A percentile compares a stretch with the other conserved stretches of the same genome.
phyloP scores from a whole-genome alignment of 495 filamentous ascomycete species.

The Tetracladium marchalianum region DNA sequence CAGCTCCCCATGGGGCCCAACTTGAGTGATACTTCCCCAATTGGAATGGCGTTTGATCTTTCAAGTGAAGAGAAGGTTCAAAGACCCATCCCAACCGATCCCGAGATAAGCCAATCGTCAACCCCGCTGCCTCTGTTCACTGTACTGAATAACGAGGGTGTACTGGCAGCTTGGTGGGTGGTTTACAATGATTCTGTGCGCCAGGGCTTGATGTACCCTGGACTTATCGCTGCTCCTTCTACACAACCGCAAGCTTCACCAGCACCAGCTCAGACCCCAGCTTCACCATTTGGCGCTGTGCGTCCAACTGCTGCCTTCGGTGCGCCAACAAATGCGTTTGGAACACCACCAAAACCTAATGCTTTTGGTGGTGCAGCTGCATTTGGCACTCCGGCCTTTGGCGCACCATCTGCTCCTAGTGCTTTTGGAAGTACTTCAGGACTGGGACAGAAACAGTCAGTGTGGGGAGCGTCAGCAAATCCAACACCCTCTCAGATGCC shows the following conservation, averaged over 20 bases:
- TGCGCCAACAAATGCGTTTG: slow-evolving; percentile 17
- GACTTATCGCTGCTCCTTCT: slow-evolving; percentile 40
- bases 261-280: slow-evolving; percentile 22
- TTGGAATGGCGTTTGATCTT: slow-evolving; percentile 76
- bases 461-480: slow-evolving; percentile 16
- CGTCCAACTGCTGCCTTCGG: slow-evolving; percentile 29
- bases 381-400: slow-evolving; percentile 26
- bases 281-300: slow-evolving; percentile 21
- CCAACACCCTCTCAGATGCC: slow-evolving; percentile 6
- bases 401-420: slow-evolving; percentile 8
- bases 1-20: slow-evolving; percentile 58
- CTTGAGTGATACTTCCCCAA: slow-evolving; percentile 59
- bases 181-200: slow-evolving; percentile 80
- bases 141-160: slow-evolving; percentile 81
- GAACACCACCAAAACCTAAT: slow-evolving; percentile 8
- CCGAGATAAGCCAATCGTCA: slow-evolving; percentile 60
- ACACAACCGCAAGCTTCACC: slow-evolving; percentile 20
- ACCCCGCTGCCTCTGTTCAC: slow-evolving; percentile 80
- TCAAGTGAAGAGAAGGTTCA: slow-evolving; percentile 69
- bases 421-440: slow-evolving; percentile 32
- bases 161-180: slow-evolving; percentile 81
- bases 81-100: slow-evolving; percentile 64
- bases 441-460: slow-evolving; percentile 23
- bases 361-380: slow-evolving; percentile 22
- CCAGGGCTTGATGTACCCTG: slow-evolving; percentile 59